Evolutionary conservation across 108 stramenopile genomes (phyloP).

Genomic region (Thalassiosira profunda): DNA sequence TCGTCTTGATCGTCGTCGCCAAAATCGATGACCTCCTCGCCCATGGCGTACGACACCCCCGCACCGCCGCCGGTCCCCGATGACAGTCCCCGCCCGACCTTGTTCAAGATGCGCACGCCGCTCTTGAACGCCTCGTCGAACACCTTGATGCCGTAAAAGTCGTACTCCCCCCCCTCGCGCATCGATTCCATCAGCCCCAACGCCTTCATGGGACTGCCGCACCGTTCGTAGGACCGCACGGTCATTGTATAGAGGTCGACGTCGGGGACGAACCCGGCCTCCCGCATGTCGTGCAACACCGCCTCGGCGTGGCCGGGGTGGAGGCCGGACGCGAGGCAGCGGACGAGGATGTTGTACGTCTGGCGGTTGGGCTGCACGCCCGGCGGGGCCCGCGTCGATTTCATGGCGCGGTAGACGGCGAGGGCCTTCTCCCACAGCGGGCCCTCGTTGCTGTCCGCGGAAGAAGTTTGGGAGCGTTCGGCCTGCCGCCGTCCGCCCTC

Average conservation of each 20-base stretch:
- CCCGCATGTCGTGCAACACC: slow-evolving; percentile 71
- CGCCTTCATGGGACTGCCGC: slow-evolving; percentile 77
- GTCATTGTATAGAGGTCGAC: slow-evolving; percentile 82
- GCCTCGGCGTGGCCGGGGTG: slow-evolving; percentile 70
- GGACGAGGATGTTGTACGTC: slow-evolving; percentile 80
- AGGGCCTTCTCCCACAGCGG: slow-evolving; percentile 58
- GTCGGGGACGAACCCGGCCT: slow-evolving; percentile 73
- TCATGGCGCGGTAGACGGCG: slow-evolving; percentile 71
- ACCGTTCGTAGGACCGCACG: slow-evolving; percentile 77
- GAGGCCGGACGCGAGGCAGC: slow-evolving; percentile 55
- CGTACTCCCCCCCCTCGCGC: slow-evolving; percentile 77
- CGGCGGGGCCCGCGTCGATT: slow-evolving; percentile 39
- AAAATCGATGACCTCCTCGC: slow-evolving; percentile 22
- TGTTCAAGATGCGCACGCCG: slow-evolving; percentile 68
- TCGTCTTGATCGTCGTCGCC: slow-evolving; percentile 20
- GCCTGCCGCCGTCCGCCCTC: slow-evolving; percentile 37
- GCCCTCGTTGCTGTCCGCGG: slow-evolving; percentile 16
- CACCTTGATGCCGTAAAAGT: slow-evolving; percentile 78
- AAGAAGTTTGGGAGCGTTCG: not conserved
- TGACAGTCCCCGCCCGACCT: slow-evolving; percentile 55
- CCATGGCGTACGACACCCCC: slow-evolving; percentile 1
- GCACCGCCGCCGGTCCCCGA: not conserved
- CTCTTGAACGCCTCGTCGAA: slow-evolving; percentile 81
- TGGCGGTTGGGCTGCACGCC: slow-evolving; percentile 64
- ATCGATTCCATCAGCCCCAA: slow-evolving; percentile 82